Evolutionary conservation across 1,284 basidiomycete genomes (phyloP).

Genomic region (Malassezia sympodialis): DNA sequence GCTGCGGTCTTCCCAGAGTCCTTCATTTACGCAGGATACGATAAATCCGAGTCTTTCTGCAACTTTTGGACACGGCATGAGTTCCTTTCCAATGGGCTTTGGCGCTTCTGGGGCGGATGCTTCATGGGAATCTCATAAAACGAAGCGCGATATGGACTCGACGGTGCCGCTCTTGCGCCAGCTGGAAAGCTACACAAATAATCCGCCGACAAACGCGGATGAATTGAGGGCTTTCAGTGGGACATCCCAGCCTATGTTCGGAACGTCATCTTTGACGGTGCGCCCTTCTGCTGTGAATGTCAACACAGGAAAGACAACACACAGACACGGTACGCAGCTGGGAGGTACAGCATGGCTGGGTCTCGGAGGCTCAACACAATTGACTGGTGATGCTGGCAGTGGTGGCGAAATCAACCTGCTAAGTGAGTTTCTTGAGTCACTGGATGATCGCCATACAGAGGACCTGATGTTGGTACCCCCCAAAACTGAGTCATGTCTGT

Average conservation of each 20-base stretch:
- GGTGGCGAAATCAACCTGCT: constrained; percentile 40
- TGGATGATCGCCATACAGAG: constrained; percentile 23
- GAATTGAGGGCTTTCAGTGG: background rate
- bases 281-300: background rate
- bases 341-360: constrained; percentile 42
- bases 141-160: constrained; percentile 2
- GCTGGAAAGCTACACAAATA: background rate
- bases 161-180: background rate
- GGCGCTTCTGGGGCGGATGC: background rate
- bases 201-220: background rate
- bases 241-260: background rate
- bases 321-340: constrained; percentile 15
- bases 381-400: constrained; percentile 34
- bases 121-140: background rate
- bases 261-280: background rate
- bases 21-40: background rate
- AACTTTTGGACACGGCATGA: background rate
- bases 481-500: background rate
- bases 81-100: background rate
- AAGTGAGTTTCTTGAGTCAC: constrained; percentile 40
- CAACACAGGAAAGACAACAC: background rate
- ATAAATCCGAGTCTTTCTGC: background rate
- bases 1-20: background rate
- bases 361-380: constrained; percentile 27
- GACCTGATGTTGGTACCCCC: background rate